Evolutionary conservation across 331 rosid genomes (phyloP), one percentile per base, ranked within the genome.

Genomic region (Pyracantha coccinea): DNA sequence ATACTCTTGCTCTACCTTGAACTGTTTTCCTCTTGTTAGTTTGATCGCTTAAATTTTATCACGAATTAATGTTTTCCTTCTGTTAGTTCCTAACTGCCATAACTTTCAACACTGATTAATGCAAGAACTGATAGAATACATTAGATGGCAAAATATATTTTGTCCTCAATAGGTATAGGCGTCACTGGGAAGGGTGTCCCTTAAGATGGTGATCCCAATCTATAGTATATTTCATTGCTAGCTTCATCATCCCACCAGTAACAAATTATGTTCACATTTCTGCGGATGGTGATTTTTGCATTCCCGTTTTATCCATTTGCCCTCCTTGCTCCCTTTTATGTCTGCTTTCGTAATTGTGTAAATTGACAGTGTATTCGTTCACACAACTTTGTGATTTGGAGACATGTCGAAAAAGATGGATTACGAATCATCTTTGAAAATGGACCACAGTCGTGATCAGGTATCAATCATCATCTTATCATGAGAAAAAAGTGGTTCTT

Each of bases 381-480:
- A 76, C 63, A 47, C 68, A 41, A 73, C 81, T 75, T 79, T 79
- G 62, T 62, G 77, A 68, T 75, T 74, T 75, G 64, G 79, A 68
- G 72, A 25, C 55, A 60, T 19, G 65, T 23, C 16, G 75, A 57
- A 81, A 38, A 85, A 81, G 80, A 68, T 31, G 85, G 68, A 77
- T 76, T 20, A 52, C 68, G 75, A 79, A 77, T 33, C 77, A 55
- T 73, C 52, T 19, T 27, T 3, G 62, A 70, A 41, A 69, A 47
- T 61, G 78, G 84, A 79, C 73, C 57, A 68, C 61, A 23, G 76
- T 72, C 76, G 24, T 58, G 35, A 58, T 58, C 76, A 35, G 38
- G 76, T 72, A 45, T 79, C 69, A 72, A 57, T 78, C 78, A 41
- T 78, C 66, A 38, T 85, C 68, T 86, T 75, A 81, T 83, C 81